Conservation (phyloP, 2,329 filamentous ascomycete genomes). For the Rhynchosporium secalis region DNA sequence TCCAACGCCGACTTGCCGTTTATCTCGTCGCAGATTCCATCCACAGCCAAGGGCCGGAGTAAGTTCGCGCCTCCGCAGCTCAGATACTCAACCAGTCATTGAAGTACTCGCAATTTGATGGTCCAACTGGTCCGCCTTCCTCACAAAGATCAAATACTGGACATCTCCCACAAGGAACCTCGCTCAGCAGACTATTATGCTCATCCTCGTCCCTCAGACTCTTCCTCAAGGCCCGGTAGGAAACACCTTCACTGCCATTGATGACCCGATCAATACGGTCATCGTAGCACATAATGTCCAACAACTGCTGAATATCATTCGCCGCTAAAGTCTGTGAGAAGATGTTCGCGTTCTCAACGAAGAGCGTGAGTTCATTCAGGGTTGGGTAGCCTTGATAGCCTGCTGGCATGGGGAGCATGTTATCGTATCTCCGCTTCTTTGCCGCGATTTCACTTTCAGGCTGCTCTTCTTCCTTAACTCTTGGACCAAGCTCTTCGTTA, state of each 20-base stretch:
- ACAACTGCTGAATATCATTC: constrained; percentile 77
- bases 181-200: constrained; percentile 59
- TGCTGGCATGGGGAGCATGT: constrained; percentile 53
- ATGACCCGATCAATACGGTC: constrained; percentile 71
- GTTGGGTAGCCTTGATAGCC: constrained; percentile 81
- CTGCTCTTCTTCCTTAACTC: constrained; percentile 20
- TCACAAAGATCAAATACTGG: constrained; percentile 92
- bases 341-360: constrained; percentile 67
- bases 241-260: constrained; percentile 35
- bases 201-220: constrained; percentile 43
- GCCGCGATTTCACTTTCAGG: constrained; percentile 26
- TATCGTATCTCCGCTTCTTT: constrained; percentile 20
- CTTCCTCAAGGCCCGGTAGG: constrained; percentile 40
- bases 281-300: constrained; percentile 88
- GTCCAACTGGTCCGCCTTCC: constrained; percentile 86
- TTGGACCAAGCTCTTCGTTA: constrained; percentile 30
- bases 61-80: background rate
- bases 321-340: constrained; percentile 70
- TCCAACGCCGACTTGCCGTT: background rate
- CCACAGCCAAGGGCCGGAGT: background rate
- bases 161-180: constrained; percentile 87
- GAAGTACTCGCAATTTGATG: constrained; percentile 90
- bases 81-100: constrained; percentile 69
- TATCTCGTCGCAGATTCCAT: background rate
- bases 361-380: constrained; percentile 71